Evolutionary conservation across 2,329 filamentous ascomycete species (phyloP).

Genomic region (Monosporascus sp.): DNA sequence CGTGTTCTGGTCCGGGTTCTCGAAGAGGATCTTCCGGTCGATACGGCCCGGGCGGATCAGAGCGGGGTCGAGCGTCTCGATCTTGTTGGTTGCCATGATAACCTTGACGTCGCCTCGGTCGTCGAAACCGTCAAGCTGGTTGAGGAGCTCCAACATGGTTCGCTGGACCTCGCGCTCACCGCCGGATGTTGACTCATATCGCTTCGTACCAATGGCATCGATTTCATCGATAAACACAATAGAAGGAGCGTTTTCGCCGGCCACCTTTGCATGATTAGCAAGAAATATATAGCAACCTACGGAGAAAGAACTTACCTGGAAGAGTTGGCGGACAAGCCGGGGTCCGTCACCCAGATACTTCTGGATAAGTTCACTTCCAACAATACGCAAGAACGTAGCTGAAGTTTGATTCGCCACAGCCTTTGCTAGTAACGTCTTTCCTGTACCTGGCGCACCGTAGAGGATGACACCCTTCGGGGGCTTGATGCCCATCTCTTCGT

Average conservation of each 20-base stretch:
- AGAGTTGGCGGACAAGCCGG: constrained; percentile 89
- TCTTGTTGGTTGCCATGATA: constrained; percentile 99
- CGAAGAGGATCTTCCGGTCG: constrained; percentile 87
- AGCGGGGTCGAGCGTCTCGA: constrained; percentile 92
- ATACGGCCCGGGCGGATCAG: constrained; percentile 96
- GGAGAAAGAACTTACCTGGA: constrained; percentile 53
- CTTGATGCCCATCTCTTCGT: constrained; percentile 99
- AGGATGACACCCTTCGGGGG: constrained; percentile 98
- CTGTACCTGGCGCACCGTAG: constrained; percentile 93
- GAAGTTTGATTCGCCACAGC: constrained; percentile 99
- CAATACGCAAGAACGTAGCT: constrained; percentile 94
- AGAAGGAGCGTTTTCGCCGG: constrained; percentile 89
- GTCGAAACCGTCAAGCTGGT: constrained; percentile 97
- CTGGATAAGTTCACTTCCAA: constrained; percentile 94
- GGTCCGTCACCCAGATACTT: constrained; percentile 98
- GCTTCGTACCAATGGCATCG: constrained; percentile 97
- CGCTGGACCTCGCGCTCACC: constrained; percentile 96
- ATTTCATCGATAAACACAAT: constrained; percentile 99
- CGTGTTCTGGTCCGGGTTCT: constrained; percentile 74
- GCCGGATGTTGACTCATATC: constrained; percentile 94
- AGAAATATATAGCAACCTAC: neutral
- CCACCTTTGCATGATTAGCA: constrained; percentile 53
- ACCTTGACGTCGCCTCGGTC: constrained; percentile 99
- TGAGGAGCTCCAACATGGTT: constrained; percentile 96
- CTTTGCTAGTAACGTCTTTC: constrained; percentile 93